These are phyloP conservation scores for Colletotrichum spinosum DNA, from an alignment of 2,329 filamentous ascomycete species.

Conservation along the genomic window DNA sequence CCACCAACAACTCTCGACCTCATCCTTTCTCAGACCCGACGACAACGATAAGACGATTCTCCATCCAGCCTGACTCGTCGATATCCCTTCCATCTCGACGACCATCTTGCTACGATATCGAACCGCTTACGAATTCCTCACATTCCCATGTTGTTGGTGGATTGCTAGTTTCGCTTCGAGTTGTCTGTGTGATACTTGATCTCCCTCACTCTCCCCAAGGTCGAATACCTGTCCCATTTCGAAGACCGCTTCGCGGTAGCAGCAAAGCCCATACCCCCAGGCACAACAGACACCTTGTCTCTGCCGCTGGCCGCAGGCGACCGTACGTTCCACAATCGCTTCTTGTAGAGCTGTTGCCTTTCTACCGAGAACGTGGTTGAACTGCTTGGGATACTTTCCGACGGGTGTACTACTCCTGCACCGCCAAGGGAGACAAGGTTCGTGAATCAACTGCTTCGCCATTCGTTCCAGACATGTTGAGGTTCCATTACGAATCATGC, in stretches of 20 bases:
- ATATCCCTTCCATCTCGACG: conserved; percentile 14
- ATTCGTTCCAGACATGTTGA: background rate
- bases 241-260: conserved; percentile 56
- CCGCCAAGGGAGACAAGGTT: conserved; percentile 29
- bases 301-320: conserved; percentile 67
- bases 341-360: conserved; percentile 44
- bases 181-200: conserved; percentile 48
- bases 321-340: conserved; percentile 59
- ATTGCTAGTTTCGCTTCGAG: conserved; percentile 46
- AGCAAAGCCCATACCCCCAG: conserved; percentile 54
- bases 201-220: conserved; percentile 38
- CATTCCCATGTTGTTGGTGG: conserved; percentile 47
- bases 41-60: conserved; percentile 22
- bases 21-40: conserved; percentile 16
- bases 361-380: conserved; percentile 33
- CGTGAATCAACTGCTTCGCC: conserved; percentile 5
- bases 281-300: conserved; percentile 52
- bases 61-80: conserved; percentile 20
- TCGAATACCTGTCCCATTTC: conserved; percentile 38
- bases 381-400: conserved; percentile 9
- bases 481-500: background rate
- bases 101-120: conserved; percentile 18
- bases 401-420: conserved; percentile 20
- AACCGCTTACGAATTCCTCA: conserved; percentile 31
- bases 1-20: conserved; percentile 1